phyloP scores from a whole-genome alignment of 345 rosid species.

The Linum tenue region DNA sequence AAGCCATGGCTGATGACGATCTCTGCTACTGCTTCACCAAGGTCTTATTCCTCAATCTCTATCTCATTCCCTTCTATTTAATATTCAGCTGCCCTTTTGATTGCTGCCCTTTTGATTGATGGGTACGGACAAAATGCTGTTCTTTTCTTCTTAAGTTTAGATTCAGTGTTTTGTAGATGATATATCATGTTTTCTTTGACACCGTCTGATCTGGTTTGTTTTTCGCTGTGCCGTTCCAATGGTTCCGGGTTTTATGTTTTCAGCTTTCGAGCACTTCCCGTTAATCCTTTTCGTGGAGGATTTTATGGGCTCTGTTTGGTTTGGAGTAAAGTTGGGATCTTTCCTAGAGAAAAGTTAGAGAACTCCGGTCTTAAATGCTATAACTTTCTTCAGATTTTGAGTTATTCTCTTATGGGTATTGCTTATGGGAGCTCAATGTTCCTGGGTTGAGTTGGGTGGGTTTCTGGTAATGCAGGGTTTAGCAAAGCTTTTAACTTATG shows the following conservation, averaged over 20 bases:
- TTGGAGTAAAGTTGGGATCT: neutral
- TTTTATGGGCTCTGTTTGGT: neutral
- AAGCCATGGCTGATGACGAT: slow-evolving; percentile 64
- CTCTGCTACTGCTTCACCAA: slow-evolving; percentile 50
- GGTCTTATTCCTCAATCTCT: slow-evolving; percentile 29
- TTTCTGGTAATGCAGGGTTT: too few species aligned
- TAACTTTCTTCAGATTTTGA: slow-evolving; percentile 9
- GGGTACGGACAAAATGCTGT: too few species aligned
- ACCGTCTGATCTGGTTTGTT: slow-evolving; percentile 28
- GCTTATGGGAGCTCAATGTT: slow-evolving; percentile 5
- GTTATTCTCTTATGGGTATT: slow-evolving; percentile 2
- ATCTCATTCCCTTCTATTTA: neutral
- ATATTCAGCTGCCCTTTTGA: neutral
- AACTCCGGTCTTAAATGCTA: neutral
- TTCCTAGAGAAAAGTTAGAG: neutral
- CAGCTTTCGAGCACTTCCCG: slow-evolving; percentile 5
- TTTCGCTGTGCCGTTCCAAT: slow-evolving; percentile 5
- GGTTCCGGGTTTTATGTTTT: slow-evolving; percentile 12
- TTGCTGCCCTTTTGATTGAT: neutral
- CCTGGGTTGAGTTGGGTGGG: neutral
- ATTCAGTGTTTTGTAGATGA: neutral
- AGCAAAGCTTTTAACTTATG: slow-evolving; percentile 12
- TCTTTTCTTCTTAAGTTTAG: neutral
- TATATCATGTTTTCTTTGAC: slow-evolving; percentile 12
- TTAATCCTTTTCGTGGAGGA: neutral